phyloP scores from a whole-genome alignment of 768 basidiomycete species.

The Dictyophora rubrovolvata region DNA sequence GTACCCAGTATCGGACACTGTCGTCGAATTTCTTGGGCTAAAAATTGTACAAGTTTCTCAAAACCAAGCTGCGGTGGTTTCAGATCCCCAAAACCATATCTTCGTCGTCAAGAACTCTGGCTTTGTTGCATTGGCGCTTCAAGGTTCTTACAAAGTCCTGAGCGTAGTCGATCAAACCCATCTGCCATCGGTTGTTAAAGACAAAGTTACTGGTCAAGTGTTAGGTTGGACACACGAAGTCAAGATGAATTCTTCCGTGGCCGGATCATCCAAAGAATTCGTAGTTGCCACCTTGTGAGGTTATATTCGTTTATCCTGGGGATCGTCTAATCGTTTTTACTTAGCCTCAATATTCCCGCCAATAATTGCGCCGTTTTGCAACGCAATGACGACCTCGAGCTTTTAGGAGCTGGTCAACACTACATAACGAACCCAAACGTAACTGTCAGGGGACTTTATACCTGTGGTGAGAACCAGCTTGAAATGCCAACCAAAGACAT shows the following conservation, averaged over 20 bases:
- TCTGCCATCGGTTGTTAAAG: slow-evolving; percentile 47
- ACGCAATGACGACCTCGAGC: slow-evolving; percentile 66
- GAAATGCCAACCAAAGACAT: slow-evolving; percentile 87
- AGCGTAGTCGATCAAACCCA: slow-evolving; percentile 82
- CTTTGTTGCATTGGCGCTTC: slow-evolving; percentile 66
- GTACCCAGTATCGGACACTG: slow-evolving; percentile 62
- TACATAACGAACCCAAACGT: slow-evolving; percentile 79
- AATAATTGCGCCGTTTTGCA: slow-evolving; percentile 83
- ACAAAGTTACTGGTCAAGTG: slow-evolving; percentile 47
- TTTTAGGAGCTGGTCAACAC: slow-evolving; percentile 73
- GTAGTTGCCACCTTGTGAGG: slow-evolving; percentile 70
- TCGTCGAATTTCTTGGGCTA: slow-evolving; percentile 69
- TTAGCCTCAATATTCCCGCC: slow-evolving; percentile 71
- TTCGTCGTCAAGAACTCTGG: slow-evolving; percentile 54
- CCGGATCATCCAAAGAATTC: slow-evolving; percentile 44
- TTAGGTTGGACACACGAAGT: slow-evolving; percentile 75
- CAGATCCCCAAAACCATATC: slow-evolving; percentile 68
- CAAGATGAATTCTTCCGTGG: slow-evolving; percentile 56
- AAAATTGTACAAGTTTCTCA: slow-evolving; percentile 83
- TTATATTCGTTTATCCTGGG: slow-evolving; percentile 3
- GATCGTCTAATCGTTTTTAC: slow-evolving; percentile 4
- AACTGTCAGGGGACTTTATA: slow-evolving; percentile 69
- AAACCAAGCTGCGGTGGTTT: slow-evolving; percentile 70
- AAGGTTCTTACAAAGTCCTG: slow-evolving; percentile 70
- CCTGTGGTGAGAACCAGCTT: slow-evolving; percentile 73